A percentile compares a stretch with the other conserved stretches of the same genome.
phyloP scores from a whole-genome alignment of 257 asterid species.

The Linaria vulgaris region DNA sequence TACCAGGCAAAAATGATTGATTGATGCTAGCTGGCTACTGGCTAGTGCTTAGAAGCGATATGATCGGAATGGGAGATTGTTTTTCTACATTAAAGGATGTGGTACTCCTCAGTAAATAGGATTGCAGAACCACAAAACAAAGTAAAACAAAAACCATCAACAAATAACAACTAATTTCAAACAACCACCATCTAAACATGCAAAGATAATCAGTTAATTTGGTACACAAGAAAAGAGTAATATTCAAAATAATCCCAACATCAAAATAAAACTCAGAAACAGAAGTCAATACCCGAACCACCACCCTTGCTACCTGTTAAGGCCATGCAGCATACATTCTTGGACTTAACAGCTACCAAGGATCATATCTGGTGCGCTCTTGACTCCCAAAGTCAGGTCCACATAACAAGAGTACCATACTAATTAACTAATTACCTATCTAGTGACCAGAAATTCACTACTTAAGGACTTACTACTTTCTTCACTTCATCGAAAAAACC shows the following conservation, averaged over 20 bases:
- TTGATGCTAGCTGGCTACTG: too few species aligned
- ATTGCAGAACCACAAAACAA: too few species aligned
- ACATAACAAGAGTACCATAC: too few species aligned
- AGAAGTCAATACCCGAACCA: slow-evolving; percentile 99
- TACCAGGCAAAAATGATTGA: too few species aligned
- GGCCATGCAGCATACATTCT: slow-evolving; percentile 13
- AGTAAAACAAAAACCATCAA: not conserved
- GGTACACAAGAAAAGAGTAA: slow-evolving; percentile 1
- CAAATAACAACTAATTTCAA: not conserved
- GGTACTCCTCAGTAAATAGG: too few species aligned
- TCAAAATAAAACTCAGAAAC: slow-evolving; percentile 20
- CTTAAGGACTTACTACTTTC: slow-evolving; percentile 25
- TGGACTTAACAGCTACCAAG: slow-evolving; percentile 47
- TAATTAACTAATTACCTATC: not conserved
- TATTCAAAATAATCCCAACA: slow-evolving; percentile 4
- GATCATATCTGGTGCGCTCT: slow-evolving; percentile 90
- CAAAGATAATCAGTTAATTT: not conserved
- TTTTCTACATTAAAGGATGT: too few species aligned
- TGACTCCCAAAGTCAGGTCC: slow-evolving; percentile 55
- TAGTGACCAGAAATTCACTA: slow-evolving; percentile 2
- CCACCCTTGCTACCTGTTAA: slow-evolving; percentile 50
- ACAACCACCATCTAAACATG: not conserved
- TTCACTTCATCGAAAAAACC: slow-evolving; percentile 15
- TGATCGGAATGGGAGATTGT: too few species aligned
- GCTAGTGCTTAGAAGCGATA: too few species aligned